Conservation (phyloP, 345 rosid species). For the Boechera stricta region DNA sequence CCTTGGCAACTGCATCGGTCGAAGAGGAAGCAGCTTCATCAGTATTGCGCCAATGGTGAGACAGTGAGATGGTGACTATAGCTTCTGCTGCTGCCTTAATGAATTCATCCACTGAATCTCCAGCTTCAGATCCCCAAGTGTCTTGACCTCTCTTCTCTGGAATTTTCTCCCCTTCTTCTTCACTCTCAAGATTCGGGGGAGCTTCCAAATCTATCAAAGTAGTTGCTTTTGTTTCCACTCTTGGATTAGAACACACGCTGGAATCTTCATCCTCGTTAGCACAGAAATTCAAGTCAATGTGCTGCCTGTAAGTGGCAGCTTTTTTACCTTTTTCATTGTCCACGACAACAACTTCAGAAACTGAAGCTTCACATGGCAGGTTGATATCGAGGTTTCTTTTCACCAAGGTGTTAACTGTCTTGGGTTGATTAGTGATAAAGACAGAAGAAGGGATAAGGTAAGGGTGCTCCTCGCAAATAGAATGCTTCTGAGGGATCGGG, state of each 20-base stretch:
- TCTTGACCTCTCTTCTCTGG: slow-evolving; percentile 43
- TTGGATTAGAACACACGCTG: slow-evolving; percentile 41
- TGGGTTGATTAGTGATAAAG: slow-evolving; percentile 46
- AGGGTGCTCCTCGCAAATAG: slow-evolving; percentile 45
- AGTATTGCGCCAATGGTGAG: slow-evolving; percentile 31
- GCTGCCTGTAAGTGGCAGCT: slow-evolving; percentile 48
- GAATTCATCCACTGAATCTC: slow-evolving; percentile 51
- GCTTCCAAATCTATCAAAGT: slow-evolving; percentile 82
- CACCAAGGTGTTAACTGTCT: slow-evolving; percentile 51
- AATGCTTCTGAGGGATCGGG: slow-evolving; percentile 53
- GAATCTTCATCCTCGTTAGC: slow-evolving; percentile 71
- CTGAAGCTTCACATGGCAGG: slow-evolving; percentile 70
- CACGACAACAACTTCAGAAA: slow-evolving; percentile 47
- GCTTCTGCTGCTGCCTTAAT: slow-evolving; percentile 72
- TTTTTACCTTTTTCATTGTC: slow-evolving; percentile 52
- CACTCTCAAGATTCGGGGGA: slow-evolving; percentile 58
- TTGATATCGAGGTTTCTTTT: slow-evolving; percentile 69
- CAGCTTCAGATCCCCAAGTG: slow-evolving; percentile 44
- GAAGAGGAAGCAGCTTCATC: slow-evolving; percentile 53
- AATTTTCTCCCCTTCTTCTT: slow-evolving; percentile 55
- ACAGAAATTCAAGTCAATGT: slow-evolving; percentile 76
- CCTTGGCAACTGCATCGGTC: slow-evolving; percentile 26
- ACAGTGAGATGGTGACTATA: slow-evolving; percentile 73
- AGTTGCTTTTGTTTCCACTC: slow-evolving; percentile 47
- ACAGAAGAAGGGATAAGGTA: slow-evolving; percentile 50